Evolutionary conservation across 2,329 filamentous ascomycete genomes (phyloP), one percentile per base, ranked within the genome.

Genomic region (Pseudonectria buxi): DNA sequence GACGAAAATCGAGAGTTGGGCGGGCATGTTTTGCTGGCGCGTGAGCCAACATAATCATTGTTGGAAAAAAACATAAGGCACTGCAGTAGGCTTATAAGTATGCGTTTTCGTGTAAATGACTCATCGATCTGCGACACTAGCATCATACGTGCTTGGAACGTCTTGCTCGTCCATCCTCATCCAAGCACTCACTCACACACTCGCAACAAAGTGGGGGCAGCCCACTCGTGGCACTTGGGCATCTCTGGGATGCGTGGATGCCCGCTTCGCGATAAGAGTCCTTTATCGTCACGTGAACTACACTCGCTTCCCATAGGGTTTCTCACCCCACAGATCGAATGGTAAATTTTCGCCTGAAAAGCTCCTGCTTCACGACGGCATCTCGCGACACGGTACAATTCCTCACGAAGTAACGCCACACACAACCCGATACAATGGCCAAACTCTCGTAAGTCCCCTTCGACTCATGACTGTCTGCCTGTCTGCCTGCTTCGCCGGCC

Each of bases 401-500:
- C 49, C 46, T 53, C 45, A 60, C 57, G 58, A 61, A 59, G 50
- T 57, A 62, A 63, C 61, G 59, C 56, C 61, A 56, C 54, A 58
- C 55, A 59, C 56, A 64, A 62, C 62, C 66, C 64, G 63, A 67
- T 62, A 69, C 64, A 74, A 78, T 78, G 74, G 74, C 74, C 65
- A 78, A 78, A 67, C 58, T 71, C 53, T 76, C 73, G 74, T 78
- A 71, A 69, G 74, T 76, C 32, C 40, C 39, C 33, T 28, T 36
- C 31, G 25, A 35, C 27, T 40, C 22, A 22, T 40, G 26, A 32
- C 41, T 40, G 22, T 12, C 32, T 28, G 13, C 13, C 25, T 28
- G 25, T 28, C 25, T 25, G 13, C 26, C 26, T 39, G 15, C 39
- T 32, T 38, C 44, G 26, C 25, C 4, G 34, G 18, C 18, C 18